phyloP scores from a whole-genome alignment of 2,329 filamentous ascomycete genomes.

The Purpureocillium takamizusanense region DNA sequence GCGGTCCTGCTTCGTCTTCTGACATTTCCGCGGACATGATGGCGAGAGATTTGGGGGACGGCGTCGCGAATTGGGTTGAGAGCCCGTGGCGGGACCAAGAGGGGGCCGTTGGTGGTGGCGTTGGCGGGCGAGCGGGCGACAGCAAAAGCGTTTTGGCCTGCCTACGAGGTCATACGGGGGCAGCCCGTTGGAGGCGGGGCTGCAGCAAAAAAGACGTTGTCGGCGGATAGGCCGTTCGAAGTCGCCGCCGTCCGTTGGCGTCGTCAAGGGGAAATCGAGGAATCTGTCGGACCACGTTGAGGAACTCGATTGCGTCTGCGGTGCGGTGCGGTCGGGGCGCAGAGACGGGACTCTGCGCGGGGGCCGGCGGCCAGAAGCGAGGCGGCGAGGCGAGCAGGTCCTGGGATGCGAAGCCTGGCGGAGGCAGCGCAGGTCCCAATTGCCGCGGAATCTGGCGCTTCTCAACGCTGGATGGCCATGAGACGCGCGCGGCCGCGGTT shows the following conservation, averaged over 20 bases:
- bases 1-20: conserved; percentile 31
- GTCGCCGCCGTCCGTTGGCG: neutral
- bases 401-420: conserved; percentile 21
- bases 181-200: neutral
- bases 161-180: conserved; percentile 7
- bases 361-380: neutral
- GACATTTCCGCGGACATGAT: conserved; percentile 30
- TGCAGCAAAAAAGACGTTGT: neutral
- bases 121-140: conserved; percentile 3
- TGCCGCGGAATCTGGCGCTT: conserved; percentile 21
- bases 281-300: too few species aligned
- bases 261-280: too few species aligned
- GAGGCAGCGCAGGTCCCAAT: conserved; percentile 30
- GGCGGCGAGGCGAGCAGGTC: conserved; percentile 13
- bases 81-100: conserved; percentile 1
- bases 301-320: too few species aligned
- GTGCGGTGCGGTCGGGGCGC: too few species aligned
- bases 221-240: neutral
- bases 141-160: neutral
- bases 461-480: conserved; percentile 20
- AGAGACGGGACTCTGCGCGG: too few species aligned
- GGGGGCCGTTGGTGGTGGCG: neutral
- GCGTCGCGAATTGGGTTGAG: conserved; percentile 3
- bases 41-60: conserved; percentile 4
- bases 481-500: conserved; percentile 16